These are phyloP conservation scores for Naganishia vishniacii DNA, from an alignment of 768 basidiomycete species.

Conservation along the genomic window DNA sequence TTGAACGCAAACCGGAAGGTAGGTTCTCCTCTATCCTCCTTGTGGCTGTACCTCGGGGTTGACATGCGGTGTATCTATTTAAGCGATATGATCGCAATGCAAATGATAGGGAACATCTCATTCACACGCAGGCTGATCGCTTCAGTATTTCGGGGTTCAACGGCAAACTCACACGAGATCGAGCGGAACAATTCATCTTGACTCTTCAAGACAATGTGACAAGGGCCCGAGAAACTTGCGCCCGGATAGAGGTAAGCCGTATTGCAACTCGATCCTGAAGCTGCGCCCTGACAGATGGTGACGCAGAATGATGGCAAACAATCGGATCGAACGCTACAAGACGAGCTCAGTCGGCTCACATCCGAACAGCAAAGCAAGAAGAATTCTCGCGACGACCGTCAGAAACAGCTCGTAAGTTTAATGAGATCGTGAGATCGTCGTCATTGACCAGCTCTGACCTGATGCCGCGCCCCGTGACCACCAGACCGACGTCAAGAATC, in stretches of 20 bases:
- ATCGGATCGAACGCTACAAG: background rate
- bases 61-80: too few relatives aligned
- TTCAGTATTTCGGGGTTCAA: slow-evolving; percentile 70
- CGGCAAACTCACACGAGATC: slow-evolving; percentile 11
- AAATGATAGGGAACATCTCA: slow-evolving; percentile 64
- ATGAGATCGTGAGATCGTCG: background rate
- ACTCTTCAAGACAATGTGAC: background rate
- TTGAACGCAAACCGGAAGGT: slow-evolving; percentile 71
- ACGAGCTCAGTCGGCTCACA: slow-evolving; percentile 63
- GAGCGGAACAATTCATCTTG: background rate
- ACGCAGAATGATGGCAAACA: slow-evolving; percentile 1
- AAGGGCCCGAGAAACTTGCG: background rate
- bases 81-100: slow-evolving; percentile 74
- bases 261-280: background rate
- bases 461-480: too few relatives aligned
- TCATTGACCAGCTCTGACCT: background rate
- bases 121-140: slow-evolving; percentile 64
- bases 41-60: too few relatives aligned
- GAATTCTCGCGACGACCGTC: slow-evolving; percentile 10
- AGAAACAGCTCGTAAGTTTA: slow-evolving; percentile 21
- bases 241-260: slow-evolving; percentile 1
- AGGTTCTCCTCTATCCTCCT: too few relatives aligned
- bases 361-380: slow-evolving; percentile 47
- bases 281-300: background rate
- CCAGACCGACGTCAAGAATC: background rate